phyloP scores from a whole-genome alignment of 2,329 filamentous ascomycete species.

The Curvularia sp. region DNA sequence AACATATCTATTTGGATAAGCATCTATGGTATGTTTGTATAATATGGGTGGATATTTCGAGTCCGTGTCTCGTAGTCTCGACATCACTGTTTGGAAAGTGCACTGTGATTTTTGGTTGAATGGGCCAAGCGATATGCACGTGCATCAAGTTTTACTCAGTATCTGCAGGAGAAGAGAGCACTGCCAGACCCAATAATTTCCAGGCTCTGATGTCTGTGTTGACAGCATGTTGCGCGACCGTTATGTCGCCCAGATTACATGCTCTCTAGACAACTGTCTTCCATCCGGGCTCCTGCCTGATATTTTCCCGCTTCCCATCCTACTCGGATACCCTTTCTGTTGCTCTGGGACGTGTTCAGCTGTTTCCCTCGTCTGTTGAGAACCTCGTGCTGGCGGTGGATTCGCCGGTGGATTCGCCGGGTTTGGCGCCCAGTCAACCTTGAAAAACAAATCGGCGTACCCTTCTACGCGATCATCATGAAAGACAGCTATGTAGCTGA shows the following conservation, averaged over 20 bases:
- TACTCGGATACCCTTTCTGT: neutral
- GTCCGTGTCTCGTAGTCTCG: too few relatives aligned
- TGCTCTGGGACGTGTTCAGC: too few relatives aligned
- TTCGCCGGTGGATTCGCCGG: neutral
- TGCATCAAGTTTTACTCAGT: too few relatives aligned
- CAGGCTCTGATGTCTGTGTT: too few relatives aligned
- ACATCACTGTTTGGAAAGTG: neutral
- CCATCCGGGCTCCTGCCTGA: conserved; percentile 8
- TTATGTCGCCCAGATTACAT: neutral
- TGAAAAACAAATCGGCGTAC: neutral
- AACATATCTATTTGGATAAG: too few relatives aligned
- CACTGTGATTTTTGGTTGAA: neutral
- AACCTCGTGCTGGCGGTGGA: neutral
- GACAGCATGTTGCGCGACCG: neutral
- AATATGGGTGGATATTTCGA: neutral
- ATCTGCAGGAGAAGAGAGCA: too few relatives aligned
- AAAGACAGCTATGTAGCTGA: conserved; percentile 2
- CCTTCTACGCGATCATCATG: neutral
- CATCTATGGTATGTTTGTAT: neutral
- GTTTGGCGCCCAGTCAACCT: neutral
- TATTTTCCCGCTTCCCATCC: neutral
- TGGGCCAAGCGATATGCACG: too few relatives aligned
- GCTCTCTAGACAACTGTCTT: conserved; percentile 12
- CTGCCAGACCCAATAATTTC: neutral
- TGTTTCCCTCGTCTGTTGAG: too few relatives aligned